These are phyloP conservation scores for Akebia trifoliata DNA, from an alignment of 164 flowering plant species.

Conservation along the genomic window DNA sequence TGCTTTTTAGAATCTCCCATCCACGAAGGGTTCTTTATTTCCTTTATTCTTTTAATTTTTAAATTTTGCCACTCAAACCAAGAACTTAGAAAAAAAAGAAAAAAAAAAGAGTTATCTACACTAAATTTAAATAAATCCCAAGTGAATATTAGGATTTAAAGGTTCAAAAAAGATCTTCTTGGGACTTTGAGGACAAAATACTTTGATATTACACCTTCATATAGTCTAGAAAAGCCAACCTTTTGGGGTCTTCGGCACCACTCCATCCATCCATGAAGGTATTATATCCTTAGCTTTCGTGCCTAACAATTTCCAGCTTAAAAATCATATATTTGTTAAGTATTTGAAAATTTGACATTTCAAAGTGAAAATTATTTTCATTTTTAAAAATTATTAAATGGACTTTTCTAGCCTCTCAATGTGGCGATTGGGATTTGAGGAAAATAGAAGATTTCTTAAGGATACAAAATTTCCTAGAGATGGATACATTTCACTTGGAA, in stretches of 20 bases:
- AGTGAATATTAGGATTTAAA: background rate
- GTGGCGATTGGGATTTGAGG: too few relatives aligned
- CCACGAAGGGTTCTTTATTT: constrained; percentile 2
- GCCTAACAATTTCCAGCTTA: too few relatives aligned
- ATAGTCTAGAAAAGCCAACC: background rate
- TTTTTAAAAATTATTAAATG: too few relatives aligned
- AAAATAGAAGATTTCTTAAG: too few relatives aligned
- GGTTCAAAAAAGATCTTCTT: constrained; percentile 23
- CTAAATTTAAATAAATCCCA: background rate
- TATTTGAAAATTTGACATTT: too few relatives aligned
- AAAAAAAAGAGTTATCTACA: background rate
- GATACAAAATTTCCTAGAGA: too few relatives aligned
- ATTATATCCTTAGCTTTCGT: too few relatives aligned
- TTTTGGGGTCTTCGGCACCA: background rate
- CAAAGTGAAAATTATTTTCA: too few relatives aligned
- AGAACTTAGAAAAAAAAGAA: background rate
- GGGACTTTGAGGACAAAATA: constrained; percentile 9
- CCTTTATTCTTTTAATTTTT: background rate
- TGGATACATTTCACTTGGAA: too few relatives aligned
- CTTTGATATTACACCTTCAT: constrained; percentile 1
- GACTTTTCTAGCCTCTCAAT: too few relatives aligned
- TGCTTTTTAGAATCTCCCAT: constrained; percentile 11
- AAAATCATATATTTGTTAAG: too few relatives aligned
- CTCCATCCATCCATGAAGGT: too few relatives aligned
- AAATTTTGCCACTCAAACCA: constrained; percentile 7